A percentile compares a stretch with the other conserved stretches of the same genome.
Conservation (phyloP, 345 rosid species). For the Eucalyptus fibrosa region DNA sequence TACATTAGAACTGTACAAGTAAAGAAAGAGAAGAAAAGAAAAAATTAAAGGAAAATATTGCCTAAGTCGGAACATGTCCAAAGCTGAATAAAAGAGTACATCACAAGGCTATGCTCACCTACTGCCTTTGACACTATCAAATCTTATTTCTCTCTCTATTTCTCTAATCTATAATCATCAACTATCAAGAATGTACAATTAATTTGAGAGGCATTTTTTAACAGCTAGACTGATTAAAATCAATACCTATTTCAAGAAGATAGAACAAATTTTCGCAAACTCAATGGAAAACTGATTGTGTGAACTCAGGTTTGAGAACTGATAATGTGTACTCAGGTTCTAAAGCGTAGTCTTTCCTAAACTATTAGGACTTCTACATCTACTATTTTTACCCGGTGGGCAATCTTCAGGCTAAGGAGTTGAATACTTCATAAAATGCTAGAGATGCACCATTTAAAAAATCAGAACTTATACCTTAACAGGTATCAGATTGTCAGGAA, state of each 20-base stretch:
- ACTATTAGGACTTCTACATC: not conserved
- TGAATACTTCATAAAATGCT: not conserved
- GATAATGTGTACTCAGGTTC: not conserved
- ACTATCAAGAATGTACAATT: not conserved
- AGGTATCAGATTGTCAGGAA: conserved; percentile 68
- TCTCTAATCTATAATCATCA: not conserved
- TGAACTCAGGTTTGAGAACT: not conserved
- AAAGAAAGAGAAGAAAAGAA: not conserved
- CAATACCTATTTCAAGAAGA: not conserved
- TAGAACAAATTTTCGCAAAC: not conserved
- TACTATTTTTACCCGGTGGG: not conserved
- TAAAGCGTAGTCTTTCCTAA: not conserved
- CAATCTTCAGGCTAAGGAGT: not conserved
- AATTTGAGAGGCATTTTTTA: not conserved
- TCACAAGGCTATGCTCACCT: not conserved
- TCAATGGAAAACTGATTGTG: not conserved
- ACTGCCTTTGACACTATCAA: not conserved
- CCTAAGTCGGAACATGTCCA: not conserved
- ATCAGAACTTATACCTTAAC: conserved; percentile 43
- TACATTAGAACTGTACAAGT: not conserved
- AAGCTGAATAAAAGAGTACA: not conserved
- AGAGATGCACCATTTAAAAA: not conserved
- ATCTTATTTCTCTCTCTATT: not conserved
- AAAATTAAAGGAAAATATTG: not conserved
- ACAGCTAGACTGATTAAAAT: not conserved